Evolutionary conservation across 352 stramenopile genomes (phyloP), one percentile per base, ranked within the genome.

Genomic region (Pythium vanterpoolii): DNA sequence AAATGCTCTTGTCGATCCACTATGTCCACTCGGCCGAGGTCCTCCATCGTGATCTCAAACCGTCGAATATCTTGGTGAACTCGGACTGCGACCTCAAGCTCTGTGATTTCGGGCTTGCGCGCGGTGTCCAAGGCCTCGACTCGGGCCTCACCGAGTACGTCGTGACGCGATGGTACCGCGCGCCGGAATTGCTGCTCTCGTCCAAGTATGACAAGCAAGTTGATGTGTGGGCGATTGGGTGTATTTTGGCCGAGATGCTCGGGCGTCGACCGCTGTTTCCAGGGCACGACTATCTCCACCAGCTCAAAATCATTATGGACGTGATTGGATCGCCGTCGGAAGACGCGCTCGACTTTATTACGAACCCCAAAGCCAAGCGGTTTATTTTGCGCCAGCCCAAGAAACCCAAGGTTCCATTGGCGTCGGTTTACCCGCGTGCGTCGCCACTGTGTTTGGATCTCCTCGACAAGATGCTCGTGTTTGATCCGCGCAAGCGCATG

Each of bases 211-310:
- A 90, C 21, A 98, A 98, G 67, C 86, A 91, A 18, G 97, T 99
- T 65, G 96, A 99, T 72, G 83, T 98, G 61, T 99, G 95, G 96
- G 93, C 86, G 11, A 90, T 81, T 5, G 93, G 93, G 4, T 98
- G 93, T 73, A 98, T 98, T 66, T 96, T 98, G 46, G 90, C 88
- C n/a, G 92, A 98, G 67, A 67, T 98, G 36, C 75, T 98, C 1
- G 85, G 83, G 10, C 77, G 87, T 38, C 96, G 94, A 45, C 89
- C 89, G 42, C 76, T 98, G 16, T 97, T 98, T 43, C 92, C 89
- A 5, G 92, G 92, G 1, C 93, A 99, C 54, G 97, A 99, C 73
- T 99, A 99, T 74, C 99, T 99, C 73, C 93, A 99, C 72, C 97
- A 99, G 76, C 93, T 99, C 44, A 87, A 97, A 73, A 94, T 98